A percentile compares a stretch with the other conserved stretches of the same genome.
Evolutionary conservation across 352 stramenopile genomes (phyloP).

Genomic region (Globisporangium barbulae): DNA sequence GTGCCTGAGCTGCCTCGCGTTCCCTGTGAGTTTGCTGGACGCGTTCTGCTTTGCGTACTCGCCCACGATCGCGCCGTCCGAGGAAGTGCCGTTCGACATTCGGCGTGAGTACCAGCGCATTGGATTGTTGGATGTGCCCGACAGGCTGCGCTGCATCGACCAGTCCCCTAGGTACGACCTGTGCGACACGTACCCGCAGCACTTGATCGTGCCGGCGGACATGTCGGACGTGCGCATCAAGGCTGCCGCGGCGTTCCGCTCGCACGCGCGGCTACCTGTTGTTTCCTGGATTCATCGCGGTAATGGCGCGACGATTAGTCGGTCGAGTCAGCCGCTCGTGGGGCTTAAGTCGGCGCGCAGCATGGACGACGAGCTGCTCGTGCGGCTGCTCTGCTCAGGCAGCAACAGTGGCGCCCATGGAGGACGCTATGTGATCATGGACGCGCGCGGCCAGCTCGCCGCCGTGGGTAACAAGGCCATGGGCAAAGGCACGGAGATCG

Average conservation of each 20-base stretch:
- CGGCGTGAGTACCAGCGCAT: constrained; percentile 77
- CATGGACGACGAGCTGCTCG: constrained; percentile 74
- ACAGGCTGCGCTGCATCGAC: constrained; percentile 73
- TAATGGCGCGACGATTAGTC: constrained; percentile 77
- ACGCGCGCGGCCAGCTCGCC: constrained; percentile 78
- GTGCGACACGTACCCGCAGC: constrained; percentile 93
- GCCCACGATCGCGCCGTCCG: constrained; percentile 62
- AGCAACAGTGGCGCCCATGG: constrained; percentile 38
- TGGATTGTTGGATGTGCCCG: constrained; percentile 61
- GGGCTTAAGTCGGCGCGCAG: constrained; percentile 76
- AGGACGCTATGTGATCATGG: constrained; percentile 80
- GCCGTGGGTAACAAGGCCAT: constrained; percentile 88
- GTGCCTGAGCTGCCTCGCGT: constrained; percentile 71
- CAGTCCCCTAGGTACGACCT: constrained; percentile 78
- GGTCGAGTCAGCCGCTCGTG: constrained; percentile 77
- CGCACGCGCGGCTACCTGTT: constrained; percentile 63
- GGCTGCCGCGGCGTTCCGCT: constrained; percentile 64
- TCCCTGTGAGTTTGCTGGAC: constrained; percentile 66
- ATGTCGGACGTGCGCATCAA: constrained; percentile 90
- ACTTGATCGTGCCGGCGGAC: constrained; percentile 91
- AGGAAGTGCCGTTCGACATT: constrained; percentile 78
- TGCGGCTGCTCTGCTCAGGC: constrained; percentile 59
- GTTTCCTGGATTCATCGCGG: constrained; percentile 71
- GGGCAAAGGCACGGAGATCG: constrained; percentile 95
- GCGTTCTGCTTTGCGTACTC: constrained; percentile 83